phyloP scores from a whole-genome alignment of 2,329 filamentous ascomycete genomes.

The Leptosphaerulina australis region DNA sequence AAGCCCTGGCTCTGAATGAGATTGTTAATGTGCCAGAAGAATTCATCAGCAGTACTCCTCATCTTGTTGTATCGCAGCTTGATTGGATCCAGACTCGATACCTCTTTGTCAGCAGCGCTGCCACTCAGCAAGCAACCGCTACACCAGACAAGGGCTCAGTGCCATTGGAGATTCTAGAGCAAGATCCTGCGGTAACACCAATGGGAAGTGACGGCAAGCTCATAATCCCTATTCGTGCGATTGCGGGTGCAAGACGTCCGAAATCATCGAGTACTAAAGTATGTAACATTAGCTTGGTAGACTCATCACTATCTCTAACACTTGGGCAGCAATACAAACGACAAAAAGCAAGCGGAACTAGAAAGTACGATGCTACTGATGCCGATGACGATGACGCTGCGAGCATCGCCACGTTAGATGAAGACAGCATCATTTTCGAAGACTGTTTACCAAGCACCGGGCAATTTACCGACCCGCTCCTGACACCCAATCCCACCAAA shows the following conservation, averaged over 20 bases:
- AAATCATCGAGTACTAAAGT: constrained; percentile 25
- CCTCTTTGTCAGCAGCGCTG: constrained; percentile 64
- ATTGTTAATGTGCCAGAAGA: constrained; percentile 74
- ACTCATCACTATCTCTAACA: constrained; percentile 13
- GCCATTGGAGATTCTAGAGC: constrained; percentile 41
- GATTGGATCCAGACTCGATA: constrained; percentile 94
- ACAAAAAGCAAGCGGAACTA: constrained; percentile 37
- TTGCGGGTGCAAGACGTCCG: constrained; percentile 53
- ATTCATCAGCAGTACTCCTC: constrained; percentile 63
- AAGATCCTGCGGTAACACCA: constrained; percentile 52
- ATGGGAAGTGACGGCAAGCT: constrained; percentile 51
- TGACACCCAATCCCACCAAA: constrained; percentile 34
- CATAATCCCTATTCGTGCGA: constrained; percentile 60
- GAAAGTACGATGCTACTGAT: constrained; percentile 46
- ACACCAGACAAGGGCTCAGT: constrained; percentile 21
- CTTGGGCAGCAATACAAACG: constrained; percentile 31
- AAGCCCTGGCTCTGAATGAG: constrained; percentile 78
- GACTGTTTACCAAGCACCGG: constrained; percentile 20
- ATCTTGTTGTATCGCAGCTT: constrained; percentile 73
- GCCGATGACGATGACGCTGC: constrained; percentile 49
- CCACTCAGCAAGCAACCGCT: background rate
- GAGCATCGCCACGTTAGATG: constrained; percentile 58
- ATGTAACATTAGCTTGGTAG: background rate
- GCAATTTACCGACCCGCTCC: constrained; percentile 23
- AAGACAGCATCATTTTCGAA: constrained; percentile 55